Base-by-base conservation (phyloP, 1,284 basidiomycete genomes). In the Lignosus rhinocerotis region DNA sequence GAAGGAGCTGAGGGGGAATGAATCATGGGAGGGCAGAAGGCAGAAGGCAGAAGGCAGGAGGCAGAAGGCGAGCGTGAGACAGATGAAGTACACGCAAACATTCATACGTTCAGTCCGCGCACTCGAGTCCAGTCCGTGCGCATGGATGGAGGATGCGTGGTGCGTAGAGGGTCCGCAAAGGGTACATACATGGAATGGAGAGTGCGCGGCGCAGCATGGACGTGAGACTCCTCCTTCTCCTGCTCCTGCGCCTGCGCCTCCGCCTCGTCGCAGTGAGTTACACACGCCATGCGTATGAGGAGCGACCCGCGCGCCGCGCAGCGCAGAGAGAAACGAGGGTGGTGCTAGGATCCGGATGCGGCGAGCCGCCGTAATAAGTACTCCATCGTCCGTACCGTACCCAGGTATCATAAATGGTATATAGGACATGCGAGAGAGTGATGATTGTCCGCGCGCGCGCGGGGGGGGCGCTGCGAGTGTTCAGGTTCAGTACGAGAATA, bases 401-500 rank as follows among this genome's bases (percentile, higher is more conserved):
- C 30, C 53, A 32, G 45, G 45, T 55, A 45, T 55, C 38, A 32
- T 33, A 25, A 25, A 30, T 48, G 53, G 53, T 55, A 55, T 55
- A 48, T 12, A 7, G n/a, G 53, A 45, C 45, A 42, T 39, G 53
- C 31, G 55, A 50, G 43, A 10, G 14, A 31, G 30, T 33, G 19
- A 9, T 33, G 25, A 30, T 39, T 6, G 9, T n/a, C 12, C n/a
- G 36, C 11, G 36, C 8, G 11, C 36, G n/a, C n/a, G n/a, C 36
- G 36, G 3, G 36, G 14, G 36, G 12, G 21, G 10, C n/a, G 12
- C n/a, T 31, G 14, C n/a, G 39, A 12, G 11, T 30, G 6, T 30
- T 17, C 10, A 38, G 51, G 57, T 48, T 78, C 64, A 80, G 68
- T 80, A 80, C 11, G 77, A 78, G 70, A 80, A 79, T 45, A 79